Evolutionary conservation across 192 early-diverging fungal genomes (phyloP), one percentile per base, ranked within the genome.

Genomic region (Backusella macrospora): DNA sequence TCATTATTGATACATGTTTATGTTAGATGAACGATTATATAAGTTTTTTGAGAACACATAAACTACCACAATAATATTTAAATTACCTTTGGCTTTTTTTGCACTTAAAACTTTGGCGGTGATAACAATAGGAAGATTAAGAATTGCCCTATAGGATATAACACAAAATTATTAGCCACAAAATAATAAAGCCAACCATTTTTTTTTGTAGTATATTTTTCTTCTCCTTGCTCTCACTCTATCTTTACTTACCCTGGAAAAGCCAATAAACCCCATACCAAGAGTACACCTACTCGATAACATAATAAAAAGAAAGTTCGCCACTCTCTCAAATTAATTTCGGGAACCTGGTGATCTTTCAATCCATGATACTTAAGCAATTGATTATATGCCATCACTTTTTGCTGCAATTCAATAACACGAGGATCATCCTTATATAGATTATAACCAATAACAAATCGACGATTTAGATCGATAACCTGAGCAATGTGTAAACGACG

Each of bases 281-380:
- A 38, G 49, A 98, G 82, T 76, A 92, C 84, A 3, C 89, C 21
- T 0, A 93, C 76, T 6, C 98, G 89, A 74, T 86, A 88, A 5
- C 90, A 64, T 68, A 98, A 80, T 63, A 94, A 82, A n/a, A 82
- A 83, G 42, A 96, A 80, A 6, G 93, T 92, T 29, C 84, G 78
- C 29, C 84, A 76, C 34, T 91, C 86, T 38, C 91, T 87, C 14
- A 98, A 81, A 6, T 80, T 85, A 70, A 91, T 95, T 16, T 86
- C 91, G 48, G 94, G 88, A 21, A 98, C 98, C 85, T 99, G 97
- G 83, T 99, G 98, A 73, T 99, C 98, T n/a, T 90, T 89, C 65
- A 99, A 88, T 9, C 98, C 98, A 81, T 97, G 96, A 83, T 94
- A 95, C 44, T 90, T 89, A 55, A 99, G 85, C 73, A 95, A 86